Conservation (phyloP, 176 grass and related monocot genomes). For the Areca catechu region DNA sequence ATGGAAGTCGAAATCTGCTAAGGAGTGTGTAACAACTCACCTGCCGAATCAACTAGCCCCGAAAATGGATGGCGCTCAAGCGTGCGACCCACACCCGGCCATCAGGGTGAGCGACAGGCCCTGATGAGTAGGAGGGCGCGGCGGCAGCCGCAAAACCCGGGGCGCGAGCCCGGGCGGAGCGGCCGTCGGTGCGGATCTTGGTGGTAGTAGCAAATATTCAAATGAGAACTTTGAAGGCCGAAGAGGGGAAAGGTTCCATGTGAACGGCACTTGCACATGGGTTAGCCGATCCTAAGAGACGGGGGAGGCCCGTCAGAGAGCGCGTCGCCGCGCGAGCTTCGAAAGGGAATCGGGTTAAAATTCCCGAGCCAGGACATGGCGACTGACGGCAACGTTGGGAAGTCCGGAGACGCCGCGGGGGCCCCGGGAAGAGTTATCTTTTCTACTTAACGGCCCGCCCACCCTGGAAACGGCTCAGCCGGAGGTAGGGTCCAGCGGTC, state of each 20-base stretch:
- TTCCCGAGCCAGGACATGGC: conserved; percentile 37
- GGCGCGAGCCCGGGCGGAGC: conserved; percentile 33
- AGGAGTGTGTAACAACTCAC: no score
- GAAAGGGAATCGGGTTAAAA: conserved; percentile 35
- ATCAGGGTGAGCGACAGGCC: no score
- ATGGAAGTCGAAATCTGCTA: conserved; percentile 29
- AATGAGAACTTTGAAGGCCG: conserved; percentile 60
- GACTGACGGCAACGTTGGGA: conserved; percentile 42
- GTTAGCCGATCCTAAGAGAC: conserved; percentile 42
- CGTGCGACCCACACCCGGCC: no score
- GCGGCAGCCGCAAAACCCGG: conserved; percentile 30
- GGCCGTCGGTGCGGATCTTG: conserved; percentile 52
- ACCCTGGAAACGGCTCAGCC: no score
- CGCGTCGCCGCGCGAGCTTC: conserved; percentile 2
- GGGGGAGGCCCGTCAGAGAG: conserved; percentile 30
- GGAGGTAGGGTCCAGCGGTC: no score
- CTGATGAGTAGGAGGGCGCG: conserved; percentile 3
- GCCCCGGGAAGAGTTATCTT: no score
- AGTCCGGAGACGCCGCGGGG: no score
- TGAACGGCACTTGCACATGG: conserved; percentile 53
- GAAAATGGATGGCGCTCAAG: no score
- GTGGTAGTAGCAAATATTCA: conserved; percentile 68
- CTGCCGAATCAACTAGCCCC: no score
- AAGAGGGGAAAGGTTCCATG: conserved; percentile 56
- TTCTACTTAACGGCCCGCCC: no score